Evolutionary conservation across 164 flowering plant genomes (phyloP).

Genomic region (Nelumbo lutea): DNA sequence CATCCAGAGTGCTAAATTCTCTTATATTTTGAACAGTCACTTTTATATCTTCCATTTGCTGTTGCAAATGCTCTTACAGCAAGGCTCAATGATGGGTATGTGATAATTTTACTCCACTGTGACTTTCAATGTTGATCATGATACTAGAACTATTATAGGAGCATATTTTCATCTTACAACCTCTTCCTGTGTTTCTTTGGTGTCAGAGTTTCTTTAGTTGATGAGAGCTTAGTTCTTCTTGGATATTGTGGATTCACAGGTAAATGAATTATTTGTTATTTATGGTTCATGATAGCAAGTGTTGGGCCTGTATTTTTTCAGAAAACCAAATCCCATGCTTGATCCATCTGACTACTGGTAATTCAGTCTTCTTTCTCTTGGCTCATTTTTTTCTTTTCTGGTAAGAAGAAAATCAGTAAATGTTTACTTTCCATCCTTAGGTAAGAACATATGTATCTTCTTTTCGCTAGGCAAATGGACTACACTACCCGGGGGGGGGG

Average conservation of each 20-base stretch:
- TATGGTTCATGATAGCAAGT: neutral
- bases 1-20: neutral
- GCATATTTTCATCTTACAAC: neutral
- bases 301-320: neutral
- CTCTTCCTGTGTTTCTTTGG: constrained; percentile 2
- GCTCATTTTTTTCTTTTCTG: too few relatives aligned
- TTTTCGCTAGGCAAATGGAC: too few relatives aligned
- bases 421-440: too few relatives aligned
- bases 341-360: neutral
- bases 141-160: neutral
- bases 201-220: constrained; percentile 79
- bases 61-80: constrained; percentile 90
- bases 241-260: constrained; percentile 79
- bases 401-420: too few relatives aligned
- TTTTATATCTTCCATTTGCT: constrained; percentile 88
- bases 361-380: too few relatives aligned
- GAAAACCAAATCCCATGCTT: neutral
- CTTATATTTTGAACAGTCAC: constrained; percentile 47
- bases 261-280: constrained; percentile 15
- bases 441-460: too few relatives aligned
- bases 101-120: neutral
- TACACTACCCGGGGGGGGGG: too few relatives aligned
- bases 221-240: constrained; percentile 72
- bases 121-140: neutral
- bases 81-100: constrained; percentile 81